Evolutionary conservation across 768 basidiomycete species (phyloP).

Genomic region (Hortiboletus campestris): DNA sequence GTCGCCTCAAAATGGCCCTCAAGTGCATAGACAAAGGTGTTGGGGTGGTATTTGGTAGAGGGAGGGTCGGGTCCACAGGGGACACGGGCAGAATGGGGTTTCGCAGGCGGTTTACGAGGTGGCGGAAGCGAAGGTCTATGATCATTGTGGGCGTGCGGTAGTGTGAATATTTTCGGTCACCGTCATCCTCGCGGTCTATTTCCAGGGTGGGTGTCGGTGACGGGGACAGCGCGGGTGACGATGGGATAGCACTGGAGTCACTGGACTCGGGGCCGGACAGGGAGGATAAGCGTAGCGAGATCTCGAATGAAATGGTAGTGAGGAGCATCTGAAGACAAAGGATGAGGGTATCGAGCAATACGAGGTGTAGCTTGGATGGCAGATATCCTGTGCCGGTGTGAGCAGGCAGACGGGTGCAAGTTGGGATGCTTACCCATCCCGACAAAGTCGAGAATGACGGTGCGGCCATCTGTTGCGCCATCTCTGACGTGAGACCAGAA

Average conservation of each 20-base stretch:
- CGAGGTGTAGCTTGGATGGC: conserved; percentile 65
- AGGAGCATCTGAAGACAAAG: conserved; percentile 64
- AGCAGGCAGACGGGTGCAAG: conserved; percentile 2
- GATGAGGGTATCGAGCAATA: conserved; percentile 67
- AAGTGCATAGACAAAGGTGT: conserved; percentile 48
- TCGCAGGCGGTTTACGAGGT: conserved; percentile 56
- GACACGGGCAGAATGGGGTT: conserved; percentile 45
- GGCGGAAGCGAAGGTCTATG: conserved; percentile 58
- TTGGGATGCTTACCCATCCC: conserved; percentile 58
- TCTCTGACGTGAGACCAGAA: conserved; percentile 60
- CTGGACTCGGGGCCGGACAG: conserved; percentile 42
- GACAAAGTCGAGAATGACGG: conserved; percentile 74
- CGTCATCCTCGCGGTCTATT: conserved; percentile 14
- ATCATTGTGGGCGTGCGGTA: conserved; percentile 44
- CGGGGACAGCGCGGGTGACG: conserved; percentile 23
- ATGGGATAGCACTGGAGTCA: conserved; percentile 34
- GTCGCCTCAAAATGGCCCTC: conserved; percentile 51
- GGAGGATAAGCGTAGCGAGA: conserved; percentile 40
- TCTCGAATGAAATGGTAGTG: conserved; percentile 67
- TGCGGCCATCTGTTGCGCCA: conserved; percentile 54
- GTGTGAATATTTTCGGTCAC: conserved; percentile 18
- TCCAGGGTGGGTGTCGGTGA: conserved; percentile 28
- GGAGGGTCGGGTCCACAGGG: conserved; percentile 39
- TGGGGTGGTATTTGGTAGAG: conserved; percentile 60
- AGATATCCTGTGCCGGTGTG: conserved; percentile 41